phyloP scores from a whole-genome alignment of 2,329 filamentous ascomycete genomes.

The Colletotrichum lentis region DNA sequence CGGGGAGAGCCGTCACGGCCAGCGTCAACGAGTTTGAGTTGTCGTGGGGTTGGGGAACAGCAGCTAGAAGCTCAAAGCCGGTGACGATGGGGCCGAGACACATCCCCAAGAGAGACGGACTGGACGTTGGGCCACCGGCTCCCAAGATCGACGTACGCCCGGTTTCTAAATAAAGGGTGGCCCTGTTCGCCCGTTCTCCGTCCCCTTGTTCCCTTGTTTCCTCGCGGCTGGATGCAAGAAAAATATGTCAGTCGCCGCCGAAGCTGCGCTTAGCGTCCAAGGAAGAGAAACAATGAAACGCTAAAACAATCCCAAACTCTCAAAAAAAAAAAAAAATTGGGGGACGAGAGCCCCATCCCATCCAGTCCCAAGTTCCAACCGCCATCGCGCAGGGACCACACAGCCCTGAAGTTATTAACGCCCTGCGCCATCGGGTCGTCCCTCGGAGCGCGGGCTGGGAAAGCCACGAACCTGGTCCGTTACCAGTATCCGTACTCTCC shows the following conservation, averaged over 20 bases:
- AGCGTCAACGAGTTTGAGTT: not conserved
- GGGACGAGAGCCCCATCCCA: not conserved
- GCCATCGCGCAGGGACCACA: not conserved
- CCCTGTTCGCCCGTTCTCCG: not conserved
- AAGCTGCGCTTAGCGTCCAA: not conserved
- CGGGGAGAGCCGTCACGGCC: too few relatives aligned
- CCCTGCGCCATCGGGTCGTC: slow-evolving; percentile 11
- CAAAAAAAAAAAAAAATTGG: too few relatives aligned
- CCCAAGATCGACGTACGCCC: not conserved
- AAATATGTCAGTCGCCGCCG: slow-evolving; percentile 1
- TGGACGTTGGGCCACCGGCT: slow-evolving; percentile 9
- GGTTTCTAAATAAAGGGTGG: slow-evolving; percentile 27
- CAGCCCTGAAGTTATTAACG: slow-evolving; percentile 11
- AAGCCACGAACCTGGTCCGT: not conserved
- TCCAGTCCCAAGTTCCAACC: too few relatives aligned
- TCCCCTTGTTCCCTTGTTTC: not conserved
- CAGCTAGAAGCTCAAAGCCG: not conserved
- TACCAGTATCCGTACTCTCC: not conserved
- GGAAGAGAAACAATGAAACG: not conserved
- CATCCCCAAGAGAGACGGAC: not conserved
- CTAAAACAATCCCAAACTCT: not conserved
- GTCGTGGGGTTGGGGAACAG: not conserved
- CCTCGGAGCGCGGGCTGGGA: slow-evolving; percentile 8
- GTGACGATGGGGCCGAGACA: not conserved
- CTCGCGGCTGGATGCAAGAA: not conserved